Evolutionary conservation across 108 stramenopile species (phyloP).

Genomic region (Aurantiochytrium sp.): DNA sequence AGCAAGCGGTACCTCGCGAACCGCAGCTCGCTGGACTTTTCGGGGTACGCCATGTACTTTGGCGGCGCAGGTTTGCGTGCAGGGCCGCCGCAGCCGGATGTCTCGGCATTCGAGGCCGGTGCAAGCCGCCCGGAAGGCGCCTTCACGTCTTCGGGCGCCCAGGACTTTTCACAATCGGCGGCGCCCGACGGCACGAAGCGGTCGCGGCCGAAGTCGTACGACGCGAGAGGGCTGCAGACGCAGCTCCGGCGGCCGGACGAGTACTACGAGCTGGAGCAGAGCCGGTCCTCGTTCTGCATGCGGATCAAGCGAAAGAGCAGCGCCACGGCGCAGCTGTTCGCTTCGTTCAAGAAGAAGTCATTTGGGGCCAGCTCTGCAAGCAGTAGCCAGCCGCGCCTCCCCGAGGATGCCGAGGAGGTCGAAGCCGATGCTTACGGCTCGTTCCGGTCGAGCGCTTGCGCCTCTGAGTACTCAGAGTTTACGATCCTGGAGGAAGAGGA

Average conservation of each 20-base stretch:
- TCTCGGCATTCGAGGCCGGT: too few relatives aligned
- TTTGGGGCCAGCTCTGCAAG: background rate
- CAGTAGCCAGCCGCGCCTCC: background rate
- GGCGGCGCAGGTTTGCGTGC: background rate
- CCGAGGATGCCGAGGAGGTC: background rate
- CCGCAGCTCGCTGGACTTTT: background rate
- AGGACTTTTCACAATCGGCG: too few relatives aligned
- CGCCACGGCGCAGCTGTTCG: background rate
- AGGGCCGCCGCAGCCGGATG: too few relatives aligned
- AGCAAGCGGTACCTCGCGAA: background rate
- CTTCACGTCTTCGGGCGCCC: too few relatives aligned
- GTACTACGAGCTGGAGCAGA: background rate
- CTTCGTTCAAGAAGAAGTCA: background rate
- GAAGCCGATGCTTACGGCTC: background rate
- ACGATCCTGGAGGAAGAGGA: conserved; percentile 22
- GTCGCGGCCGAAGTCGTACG: background rate
- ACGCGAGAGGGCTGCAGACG: background rate
- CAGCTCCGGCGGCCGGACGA: too few relatives aligned
- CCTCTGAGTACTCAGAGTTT: conserved; percentile 8
- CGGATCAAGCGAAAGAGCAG: background rate
- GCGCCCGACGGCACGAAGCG: too few relatives aligned
- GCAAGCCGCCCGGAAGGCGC: too few relatives aligned
- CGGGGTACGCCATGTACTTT: background rate
- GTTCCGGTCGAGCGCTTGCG: background rate
- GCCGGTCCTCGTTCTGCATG: background rate